Percentiles rank a stretch among this genome's conserved stretches.
phyloP scores from a whole-genome alignment of 495 filamentous ascomycete genomes.

The Xylaria grammica region DNA sequence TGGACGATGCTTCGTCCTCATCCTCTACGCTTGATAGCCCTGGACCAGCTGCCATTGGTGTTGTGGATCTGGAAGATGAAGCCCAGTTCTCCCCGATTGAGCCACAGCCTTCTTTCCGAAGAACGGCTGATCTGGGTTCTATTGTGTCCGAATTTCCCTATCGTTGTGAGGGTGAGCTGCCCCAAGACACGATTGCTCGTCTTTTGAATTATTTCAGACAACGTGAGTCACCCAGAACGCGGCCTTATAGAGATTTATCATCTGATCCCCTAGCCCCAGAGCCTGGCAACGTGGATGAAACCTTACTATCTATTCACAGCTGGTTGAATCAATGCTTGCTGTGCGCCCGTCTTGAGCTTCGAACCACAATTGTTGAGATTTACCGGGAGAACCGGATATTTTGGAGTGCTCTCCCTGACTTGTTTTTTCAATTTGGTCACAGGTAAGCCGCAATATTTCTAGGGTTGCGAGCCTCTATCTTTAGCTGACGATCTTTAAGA shows the following conservation, averaged over 20 bases:
- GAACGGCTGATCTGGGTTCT: slow-evolving; percentile 17
- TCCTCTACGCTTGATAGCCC: slow-evolving; percentile 46
- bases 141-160: slow-evolving; percentile 47
- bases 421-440: slow-evolving; percentile 30
- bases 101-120: neutral
- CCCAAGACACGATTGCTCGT: slow-evolving; percentile 42
- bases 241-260: slow-evolving; percentile 17
- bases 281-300: slow-evolving; percentile 42
- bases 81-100: slow-evolving; percentile 28
- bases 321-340: slow-evolving; percentile 53
- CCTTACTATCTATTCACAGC: slow-evolving; percentile 40
- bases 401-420: slow-evolving; percentile 32
- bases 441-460: slow-evolving; percentile 25
- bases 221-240: slow-evolving; percentile 31
- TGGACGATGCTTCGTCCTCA: slow-evolving; percentile 42
- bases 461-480: neutral
- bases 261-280: slow-evolving; percentile 34
- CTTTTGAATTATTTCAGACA: slow-evolving; percentile 45
- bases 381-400: slow-evolving; percentile 46
- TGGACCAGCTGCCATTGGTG: slow-evolving; percentile 37
- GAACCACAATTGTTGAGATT: slow-evolving; percentile 36
- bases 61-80: slow-evolving; percentile 41
- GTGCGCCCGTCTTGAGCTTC: slow-evolving; percentile 32
- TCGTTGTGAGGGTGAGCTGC: slow-evolving; percentile 42
- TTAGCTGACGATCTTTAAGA: slow-evolving; percentile 18